Percentiles rank a stretch among this genome's conserved stretches.
These are phyloP conservation scores for Balansia obtecta DNA, from an alignment of 2,329 filamentous ascomycete species.

Conservation along the genomic window DNA sequence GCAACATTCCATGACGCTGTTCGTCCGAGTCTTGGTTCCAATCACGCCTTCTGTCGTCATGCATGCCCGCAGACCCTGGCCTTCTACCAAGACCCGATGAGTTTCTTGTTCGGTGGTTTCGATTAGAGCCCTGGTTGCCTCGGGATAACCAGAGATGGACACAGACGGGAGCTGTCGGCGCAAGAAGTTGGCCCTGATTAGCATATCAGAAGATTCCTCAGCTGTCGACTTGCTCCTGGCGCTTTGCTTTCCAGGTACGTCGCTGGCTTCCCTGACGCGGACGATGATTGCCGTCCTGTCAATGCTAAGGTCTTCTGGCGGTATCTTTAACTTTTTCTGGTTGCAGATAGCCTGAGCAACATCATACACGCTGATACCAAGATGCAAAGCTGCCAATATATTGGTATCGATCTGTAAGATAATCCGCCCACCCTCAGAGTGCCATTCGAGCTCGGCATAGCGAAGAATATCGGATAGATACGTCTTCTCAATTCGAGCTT, in stretches of 20 bases:
- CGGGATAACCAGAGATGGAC: slow-evolving; percentile 81
- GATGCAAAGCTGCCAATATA: slow-evolving; percentile 66
- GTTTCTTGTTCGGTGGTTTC: slow-evolving; percentile 61
- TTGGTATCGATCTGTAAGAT: slow-evolving; percentile 71
- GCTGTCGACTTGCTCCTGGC: slow-evolving; percentile 32
- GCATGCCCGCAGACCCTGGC: slow-evolving; percentile 78
- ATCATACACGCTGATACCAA: slow-evolving; percentile 63
- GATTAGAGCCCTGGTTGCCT: slow-evolving; percentile 78
- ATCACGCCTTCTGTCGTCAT: slow-evolving; percentile 91
- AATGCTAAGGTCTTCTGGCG: slow-evolving; percentile 51
- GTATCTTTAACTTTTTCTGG: slow-evolving; percentile 74
- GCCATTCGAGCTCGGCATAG: slow-evolving; percentile 82
- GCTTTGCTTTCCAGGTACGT: slow-evolving; percentile 33
- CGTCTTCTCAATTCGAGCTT: slow-evolving; percentile 90
- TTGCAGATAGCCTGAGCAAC: slow-evolving; percentile 66
- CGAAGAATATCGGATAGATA: slow-evolving; percentile 70
- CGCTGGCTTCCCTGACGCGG: slow-evolving; percentile 47
- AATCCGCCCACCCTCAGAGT: slow-evolving; percentile 61
- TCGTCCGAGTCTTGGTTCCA: slow-evolving; percentile 61
- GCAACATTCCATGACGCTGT: slow-evolving; percentile 81
- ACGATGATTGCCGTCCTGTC: slow-evolving; percentile 56
- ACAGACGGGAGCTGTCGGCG: slow-evolving; percentile 71
- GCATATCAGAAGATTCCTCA: slow-evolving; percentile 35
- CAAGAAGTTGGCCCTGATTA: slow-evolving; percentile 72
- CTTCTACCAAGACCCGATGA: slow-evolving; percentile 76